Percentiles rank a stretch among this genome's conserved stretches.
These are phyloP conservation scores for Mimosa pudica DNA, from an alignment of 306 rosid species.

Conservation along the genomic window DNA sequence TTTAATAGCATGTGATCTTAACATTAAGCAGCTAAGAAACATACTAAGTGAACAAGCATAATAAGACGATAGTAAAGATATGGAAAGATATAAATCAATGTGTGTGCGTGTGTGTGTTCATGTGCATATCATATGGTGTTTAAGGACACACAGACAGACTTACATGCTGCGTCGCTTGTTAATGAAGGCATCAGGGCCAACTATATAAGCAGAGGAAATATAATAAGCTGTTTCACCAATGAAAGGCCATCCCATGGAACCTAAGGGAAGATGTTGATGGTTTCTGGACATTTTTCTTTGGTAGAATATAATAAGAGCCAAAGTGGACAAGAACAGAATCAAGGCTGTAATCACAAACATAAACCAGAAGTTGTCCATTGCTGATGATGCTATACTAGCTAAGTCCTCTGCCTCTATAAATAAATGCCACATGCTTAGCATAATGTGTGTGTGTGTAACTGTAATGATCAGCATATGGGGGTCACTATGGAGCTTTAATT, in stretches of 20 bases:
- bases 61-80: not conserved
- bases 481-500: constrained; percentile 28
- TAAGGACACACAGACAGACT: not conserved
- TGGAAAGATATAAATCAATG: not conserved
- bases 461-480: constrained; percentile 17
- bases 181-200: constrained; percentile 6
- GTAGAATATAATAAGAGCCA: not conserved
- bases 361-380: not conserved
- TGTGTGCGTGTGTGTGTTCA: not conserved
- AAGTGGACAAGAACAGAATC: not conserved
- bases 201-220: not conserved
- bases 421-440: not conserved
- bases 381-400: not conserved
- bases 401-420: not conserved
- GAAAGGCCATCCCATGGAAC: constrained; percentile 11
- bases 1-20: not conserved
- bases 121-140: not conserved
- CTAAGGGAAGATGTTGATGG: not conserved
- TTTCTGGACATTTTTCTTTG: not conserved
- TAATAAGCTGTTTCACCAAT: constrained; percentile 10
- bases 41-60: not conserved
- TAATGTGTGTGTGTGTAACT: not conserved
- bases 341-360: constrained; percentile 9
- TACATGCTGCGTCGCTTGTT: not conserved
- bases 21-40: constrained; percentile 3